Base-by-base conservation (phyloP, 1,139 yeast species). In the Lodderomyces jiufengensis region DNA sequence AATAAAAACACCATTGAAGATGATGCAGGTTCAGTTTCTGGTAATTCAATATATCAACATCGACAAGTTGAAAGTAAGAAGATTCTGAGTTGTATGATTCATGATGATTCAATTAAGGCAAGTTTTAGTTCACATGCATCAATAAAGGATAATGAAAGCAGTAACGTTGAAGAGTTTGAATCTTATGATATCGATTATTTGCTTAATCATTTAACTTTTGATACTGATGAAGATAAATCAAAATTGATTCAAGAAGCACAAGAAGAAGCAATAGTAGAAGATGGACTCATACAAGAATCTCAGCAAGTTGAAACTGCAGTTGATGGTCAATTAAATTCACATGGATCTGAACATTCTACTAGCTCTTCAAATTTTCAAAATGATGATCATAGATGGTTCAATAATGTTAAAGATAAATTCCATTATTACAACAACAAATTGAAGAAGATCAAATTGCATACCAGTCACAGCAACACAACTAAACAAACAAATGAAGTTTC, bases 91-190 rank as follows among this genome's bases (percentile, higher is more conserved):
- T 23, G 32, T 23, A 26, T 30, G 6, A 20, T 30, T 14, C 21
- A 18, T 5, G 20, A 18, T 18, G 5, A 5, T 5, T 7, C 20
- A 5, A 18, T 18, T 5, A 18, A 21, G 11, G 26, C 22, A 23
- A 26, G 32, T 21, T 22, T 30, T 30, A 30, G 32, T 30, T 24
- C 27, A 12, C 32, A 30, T 30, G 32, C 32, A 4, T 30, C 32
- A 6, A 30, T 30, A n/a, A 20, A 24, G 13, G 26, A 23, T 12
- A 23, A 15, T 7, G 20, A 18, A 18, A 18, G 20, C 7, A 18
- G 7, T 18, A 5, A 5, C 7, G 7, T 7, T 18, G 7, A 5
- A 5, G 20, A 18, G 5, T 7, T 5, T 18, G 20, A 18, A 5
- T 7, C 5, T 18, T 18, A 18, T 18, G 20, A 18, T 18, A 5